These are phyloP conservation scores for Fraxinus xanthoxyloides DNA, from an alignment of 305 asterid genomes.

Conservation along the genomic window DNA sequence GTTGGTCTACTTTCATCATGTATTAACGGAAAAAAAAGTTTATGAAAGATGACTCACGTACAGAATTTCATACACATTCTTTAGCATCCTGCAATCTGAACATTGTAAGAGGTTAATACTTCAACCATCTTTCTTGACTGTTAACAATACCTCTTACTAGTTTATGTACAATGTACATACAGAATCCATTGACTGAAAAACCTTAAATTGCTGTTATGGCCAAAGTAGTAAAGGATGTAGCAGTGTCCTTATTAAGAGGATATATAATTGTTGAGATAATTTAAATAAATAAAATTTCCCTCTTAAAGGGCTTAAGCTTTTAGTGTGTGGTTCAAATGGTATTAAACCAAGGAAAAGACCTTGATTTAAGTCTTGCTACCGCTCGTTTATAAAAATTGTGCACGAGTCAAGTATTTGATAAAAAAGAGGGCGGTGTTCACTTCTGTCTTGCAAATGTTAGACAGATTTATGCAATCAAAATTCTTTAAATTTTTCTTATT, in stretches of 20 bases:
- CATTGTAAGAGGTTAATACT: background rate
- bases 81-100: background rate
- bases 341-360: background rate
- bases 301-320: background rate
- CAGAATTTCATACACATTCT: background rate
- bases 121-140: background rate
- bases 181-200: background rate
- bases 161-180: background rate
- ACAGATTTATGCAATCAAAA: background rate
- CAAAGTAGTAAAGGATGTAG: background rate
- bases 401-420: background rate
- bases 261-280: background rate
- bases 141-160: background rate
- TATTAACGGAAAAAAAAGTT: background rate
- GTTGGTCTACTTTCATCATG: background rate
- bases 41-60: background rate
- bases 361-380: background rate
- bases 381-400: background rate
- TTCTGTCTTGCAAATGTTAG: background rate
- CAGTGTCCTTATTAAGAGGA: background rate
- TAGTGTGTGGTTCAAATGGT: background rate
- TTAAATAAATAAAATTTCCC: background rate
- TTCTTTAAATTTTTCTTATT: background rate
- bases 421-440: background rate
- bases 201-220: background rate